phyloP scores from a whole-genome alignment of 2,329 filamentous ascomycete genomes.

The Emmonsiellopsis sp. region DNA sequence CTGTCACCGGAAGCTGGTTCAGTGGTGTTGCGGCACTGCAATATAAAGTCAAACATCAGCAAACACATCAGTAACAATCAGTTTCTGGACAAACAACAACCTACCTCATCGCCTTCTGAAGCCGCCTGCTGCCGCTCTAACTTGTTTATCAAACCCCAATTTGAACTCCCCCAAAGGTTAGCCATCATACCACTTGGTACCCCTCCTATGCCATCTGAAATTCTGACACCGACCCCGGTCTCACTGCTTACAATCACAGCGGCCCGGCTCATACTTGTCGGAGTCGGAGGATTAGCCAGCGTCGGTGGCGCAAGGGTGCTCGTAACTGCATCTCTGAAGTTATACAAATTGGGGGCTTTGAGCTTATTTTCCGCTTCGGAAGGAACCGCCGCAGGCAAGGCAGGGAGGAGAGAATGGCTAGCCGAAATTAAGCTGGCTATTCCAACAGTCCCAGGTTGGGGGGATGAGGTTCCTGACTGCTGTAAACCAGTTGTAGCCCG shows the following conservation, averaged over 20 bases:
- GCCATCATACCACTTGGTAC: constrained; percentile 81
- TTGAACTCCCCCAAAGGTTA: constrained; percentile 85
- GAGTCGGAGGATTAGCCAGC: constrained; percentile 69
- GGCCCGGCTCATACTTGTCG: constrained; percentile 76
- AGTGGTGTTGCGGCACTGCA: constrained; percentile 8
- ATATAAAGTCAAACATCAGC: constrained; percentile 4
- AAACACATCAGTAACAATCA: not conserved
- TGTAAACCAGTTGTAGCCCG: constrained; percentile 55
- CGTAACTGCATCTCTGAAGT: constrained; percentile 37
- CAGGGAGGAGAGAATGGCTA: constrained; percentile 66
- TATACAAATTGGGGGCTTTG: constrained; percentile 11
- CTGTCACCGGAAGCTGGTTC: constrained; percentile 15
- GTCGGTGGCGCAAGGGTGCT: constrained; percentile 72
- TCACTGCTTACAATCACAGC: constrained; percentile 76
- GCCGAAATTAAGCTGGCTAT: constrained; percentile 80
- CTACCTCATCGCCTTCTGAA: constrained; percentile 1
- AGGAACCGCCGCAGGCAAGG: constrained; percentile 26
- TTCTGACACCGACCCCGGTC: constrained; percentile 55
- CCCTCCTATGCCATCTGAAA: constrained; percentile 51
- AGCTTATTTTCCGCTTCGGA: constrained; percentile 21
- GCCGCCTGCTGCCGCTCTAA: constrained; percentile 44
- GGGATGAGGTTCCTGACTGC: constrained; percentile 31
- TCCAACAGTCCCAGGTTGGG: constrained; percentile 46
- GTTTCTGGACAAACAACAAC: not conserved
- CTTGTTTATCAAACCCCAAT: constrained; percentile 63